Percentiles rank a stretch among this genome's conserved stretches.
These are phyloP conservation scores for Tetrapisispora iriomotensis DNA, from an alignment of 805 yeast genomes.

Conservation along the genomic window DNA sequence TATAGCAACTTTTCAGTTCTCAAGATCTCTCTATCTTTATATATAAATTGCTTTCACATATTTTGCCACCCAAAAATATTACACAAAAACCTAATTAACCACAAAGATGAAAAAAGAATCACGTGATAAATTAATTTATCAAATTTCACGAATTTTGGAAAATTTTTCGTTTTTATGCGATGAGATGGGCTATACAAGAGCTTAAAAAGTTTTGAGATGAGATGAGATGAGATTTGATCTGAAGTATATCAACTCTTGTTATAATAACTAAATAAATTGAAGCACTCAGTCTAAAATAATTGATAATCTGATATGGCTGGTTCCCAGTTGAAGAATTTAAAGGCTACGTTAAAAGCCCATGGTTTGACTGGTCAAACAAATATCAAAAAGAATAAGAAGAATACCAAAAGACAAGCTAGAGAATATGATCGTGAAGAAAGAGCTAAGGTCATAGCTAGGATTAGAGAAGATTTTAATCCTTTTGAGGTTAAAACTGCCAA, in stretches of 20 bases:
- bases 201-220: slow-evolving; percentile 7
- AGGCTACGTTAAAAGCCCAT: slow-evolving; percentile 61
- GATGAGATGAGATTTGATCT: slow-evolving; percentile 13
- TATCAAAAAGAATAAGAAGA: slow-evolving; percentile 40
- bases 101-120: too few relatives aligned
- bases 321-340: slow-evolving; percentile 76
- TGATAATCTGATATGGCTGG: slow-evolving; percentile 51
- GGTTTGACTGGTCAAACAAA: slow-evolving; percentile 86
- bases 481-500: slow-evolving; percentile 71
- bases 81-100: not conserved
- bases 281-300: not conserved
- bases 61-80: slow-evolving; percentile 2
- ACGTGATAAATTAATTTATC: too few relatives aligned
- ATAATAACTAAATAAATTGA: not conserved
- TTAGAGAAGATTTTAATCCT: slow-evolving; percentile 81
- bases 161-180: too few relatives aligned
- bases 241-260: too few relatives aligned
- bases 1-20: too few relatives aligned
- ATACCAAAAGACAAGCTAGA: slow-evolving; percentile 42
- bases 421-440: slow-evolving; percentile 66
- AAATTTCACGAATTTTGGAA: not conserved
- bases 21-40: too few relatives aligned
- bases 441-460: slow-evolving; percentile 42
- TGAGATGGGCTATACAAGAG: not conserved
- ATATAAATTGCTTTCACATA: too few relatives aligned